Evolutionary conservation across 805 yeast genomes (phyloP), one percentile per base, ranked within the genome.

Genomic region (Jamesozyma piceae): DNA sequence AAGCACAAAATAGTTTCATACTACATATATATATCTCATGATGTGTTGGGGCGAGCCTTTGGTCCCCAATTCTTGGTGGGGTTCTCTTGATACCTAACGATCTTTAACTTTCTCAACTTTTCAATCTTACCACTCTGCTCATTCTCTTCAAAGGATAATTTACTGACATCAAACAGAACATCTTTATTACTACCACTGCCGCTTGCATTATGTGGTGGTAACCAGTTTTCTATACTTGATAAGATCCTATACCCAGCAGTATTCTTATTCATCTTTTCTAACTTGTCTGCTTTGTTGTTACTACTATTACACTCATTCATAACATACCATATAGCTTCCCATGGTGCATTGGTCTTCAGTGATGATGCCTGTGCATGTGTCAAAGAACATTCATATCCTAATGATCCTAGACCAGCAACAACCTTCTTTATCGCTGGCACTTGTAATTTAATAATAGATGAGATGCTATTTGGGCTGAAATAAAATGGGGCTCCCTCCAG

Each of bases 61-160:
- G 97, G 99, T 1, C 99, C 99, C 99, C 99, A 92, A 60, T 85
- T 81, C 59, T 84, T 85, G 1, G 87, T 75, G 14, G 99, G 99
- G 57, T 89, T 90, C 57, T 80, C 88, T 60, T 89, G 98, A 63
- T 74, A 90, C 53, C 96, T 72, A 13, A 87, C 87, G 58, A 90
- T 76, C 63, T 87, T 87, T 45, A 86, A 72, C 49, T 75, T 79
- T 54, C 96, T 73, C 42, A 86, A 66, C 43, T 64, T 68, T 51
- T 77, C 77, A 43, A 88, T 65, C 38, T 67, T 71, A 17, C 67
- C 71, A 45, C 88, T 76, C 38, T 75, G 64, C 41, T 73, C 74
- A 63, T 80, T 77, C 32, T 73, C 65, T 41, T 76, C 79, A 53
- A 90, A 88, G 30, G 80, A 75, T 33, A 58, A 43, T 28, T 49